Percentiles rank a stretch among this genome's conserved stretches.
phyloP scores from a whole-genome alignment of 371 early-diverging fungal species.

The Coemansia sp. region DNA sequence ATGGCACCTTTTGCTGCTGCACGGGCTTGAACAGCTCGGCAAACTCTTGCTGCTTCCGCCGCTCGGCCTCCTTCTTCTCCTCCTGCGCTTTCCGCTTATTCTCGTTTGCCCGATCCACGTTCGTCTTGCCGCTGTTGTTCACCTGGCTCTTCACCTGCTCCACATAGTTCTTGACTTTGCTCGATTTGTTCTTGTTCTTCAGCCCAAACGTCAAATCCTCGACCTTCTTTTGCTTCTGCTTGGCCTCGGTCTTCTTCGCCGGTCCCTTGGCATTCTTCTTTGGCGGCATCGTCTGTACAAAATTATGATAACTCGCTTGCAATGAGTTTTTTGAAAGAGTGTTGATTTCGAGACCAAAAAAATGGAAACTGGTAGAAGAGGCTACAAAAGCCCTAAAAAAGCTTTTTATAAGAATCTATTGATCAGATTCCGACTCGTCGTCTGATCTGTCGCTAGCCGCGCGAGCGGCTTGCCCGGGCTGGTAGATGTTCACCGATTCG shows the following conservation, averaged over 20 bases:
- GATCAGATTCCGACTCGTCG: background rate
- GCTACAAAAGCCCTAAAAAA: background rate
- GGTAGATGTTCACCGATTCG: constrained; percentile 27
- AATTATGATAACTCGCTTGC: background rate
- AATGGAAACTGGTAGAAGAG: background rate
- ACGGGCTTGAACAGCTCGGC: constrained; percentile 90
- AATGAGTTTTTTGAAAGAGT: background rate
- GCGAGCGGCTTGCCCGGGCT: background rate
- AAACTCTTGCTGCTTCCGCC: constrained; percentile 76
- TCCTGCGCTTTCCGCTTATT: constrained; percentile 50
- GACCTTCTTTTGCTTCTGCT: constrained; percentile 77
- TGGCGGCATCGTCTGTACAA: constrained; percentile 66
- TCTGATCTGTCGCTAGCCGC: background rate
- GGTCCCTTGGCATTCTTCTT: constrained; percentile 57
- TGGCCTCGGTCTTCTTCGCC: constrained; percentile 62
- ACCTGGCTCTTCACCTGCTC: constrained; percentile 89
- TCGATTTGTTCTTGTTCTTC: constrained; percentile 95
- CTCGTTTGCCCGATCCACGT: constrained; percentile 60
- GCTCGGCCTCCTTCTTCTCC: constrained; percentile 66
- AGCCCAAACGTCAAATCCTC: constrained; percentile 99
- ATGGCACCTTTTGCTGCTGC: constrained; percentile 95
- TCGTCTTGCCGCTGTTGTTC: constrained; percentile 59
- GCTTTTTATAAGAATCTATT: background rate
- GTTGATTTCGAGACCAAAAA: background rate
- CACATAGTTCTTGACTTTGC: constrained; percentile 85